Conservation (phyloP, 768 basidiomycete genomes). For the Termitomyces eurrhizus region DNA sequence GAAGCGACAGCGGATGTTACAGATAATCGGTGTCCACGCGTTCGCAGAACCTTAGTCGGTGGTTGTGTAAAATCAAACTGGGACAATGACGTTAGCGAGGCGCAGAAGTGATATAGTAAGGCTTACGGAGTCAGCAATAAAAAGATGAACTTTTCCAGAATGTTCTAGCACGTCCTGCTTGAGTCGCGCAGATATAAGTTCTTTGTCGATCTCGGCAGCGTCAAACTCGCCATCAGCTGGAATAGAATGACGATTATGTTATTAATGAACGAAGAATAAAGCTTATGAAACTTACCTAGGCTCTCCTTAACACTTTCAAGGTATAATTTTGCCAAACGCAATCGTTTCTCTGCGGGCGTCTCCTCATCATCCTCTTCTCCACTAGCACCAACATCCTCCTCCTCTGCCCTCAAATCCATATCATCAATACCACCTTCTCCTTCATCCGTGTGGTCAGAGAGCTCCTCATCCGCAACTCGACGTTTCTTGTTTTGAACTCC, state of each 20-base stretch:
- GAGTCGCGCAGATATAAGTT: conserved; percentile 84
- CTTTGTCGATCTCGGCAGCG: conserved; percentile 93
- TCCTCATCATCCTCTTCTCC: conserved; percentile 86
- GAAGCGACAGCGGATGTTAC: conserved; percentile 81
- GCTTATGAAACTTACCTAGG: conserved; percentile 44
- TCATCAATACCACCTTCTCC: conserved; percentile 59
- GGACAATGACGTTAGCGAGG: not conserved
- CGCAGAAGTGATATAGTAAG: not conserved
- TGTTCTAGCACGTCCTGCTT: conserved; percentile 91
- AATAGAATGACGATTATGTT: not conserved
- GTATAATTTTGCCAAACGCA: conserved; percentile 88
- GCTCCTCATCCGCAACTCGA: conserved; percentile 53
- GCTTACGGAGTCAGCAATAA: conserved; percentile 70
- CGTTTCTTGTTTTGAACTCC: conserved; percentile 27
- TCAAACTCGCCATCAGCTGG: conserved; percentile 88
- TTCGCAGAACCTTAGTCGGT: conserved; percentile 49
- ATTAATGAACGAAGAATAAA: not conserved
- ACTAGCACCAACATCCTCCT: conserved; percentile 49
- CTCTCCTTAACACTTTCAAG: conserved; percentile 79
- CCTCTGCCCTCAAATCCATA: conserved; percentile 60
- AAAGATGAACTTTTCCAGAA: conserved; percentile 82
- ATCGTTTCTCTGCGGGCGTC: conserved; percentile 89
- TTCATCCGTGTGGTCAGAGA: conserved; percentile 59
- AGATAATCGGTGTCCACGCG: conserved; percentile 71
- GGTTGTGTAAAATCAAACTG: conserved; percentile 58